Percentiles rank a stretch among this genome's conserved stretches.
Conservation (phyloP, 2,329 filamentous ascomycete genomes). For the Aureobasidium musti region DNA sequence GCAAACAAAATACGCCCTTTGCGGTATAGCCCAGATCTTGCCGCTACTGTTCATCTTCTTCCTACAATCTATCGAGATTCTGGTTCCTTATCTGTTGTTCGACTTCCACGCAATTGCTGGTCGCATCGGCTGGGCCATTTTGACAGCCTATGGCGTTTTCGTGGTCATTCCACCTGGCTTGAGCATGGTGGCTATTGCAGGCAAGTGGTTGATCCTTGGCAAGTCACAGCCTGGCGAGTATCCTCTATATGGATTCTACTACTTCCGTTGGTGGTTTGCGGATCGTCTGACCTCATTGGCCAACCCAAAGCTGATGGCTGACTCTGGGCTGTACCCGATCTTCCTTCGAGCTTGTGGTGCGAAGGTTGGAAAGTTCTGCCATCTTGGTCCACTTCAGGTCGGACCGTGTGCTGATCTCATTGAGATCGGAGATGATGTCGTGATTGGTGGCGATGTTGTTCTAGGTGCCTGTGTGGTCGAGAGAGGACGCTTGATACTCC, state of each 20-base stretch:
- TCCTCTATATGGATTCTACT: constrained; percentile 2
- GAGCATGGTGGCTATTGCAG: neutral
- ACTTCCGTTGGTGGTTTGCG: constrained; percentile 11
- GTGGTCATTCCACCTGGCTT: constrained; percentile 10
- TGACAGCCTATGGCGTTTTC: constrained; percentile 8
- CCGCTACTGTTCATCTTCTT: constrained; percentile 12
- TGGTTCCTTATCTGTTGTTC: constrained; percentile 5
- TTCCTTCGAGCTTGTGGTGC: neutral
- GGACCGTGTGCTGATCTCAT: constrained; percentile 1
- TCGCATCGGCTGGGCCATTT: neutral
- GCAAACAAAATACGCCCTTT: constrained; percentile 4
- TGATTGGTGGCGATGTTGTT: constrained; percentile 16
- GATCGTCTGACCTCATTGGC: constrained; percentile 1
- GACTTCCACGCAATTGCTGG: constrained; percentile 13
- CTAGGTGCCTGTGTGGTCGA: neutral
- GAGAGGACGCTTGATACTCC: neutral
- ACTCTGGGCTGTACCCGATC: neutral
- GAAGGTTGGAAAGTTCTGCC: constrained; percentile 5
- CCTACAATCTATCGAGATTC: constrained; percentile 13
- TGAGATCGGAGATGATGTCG: constrained; percentile 12
- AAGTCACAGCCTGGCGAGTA: neutral
- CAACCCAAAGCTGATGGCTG: constrained; percentile 2
- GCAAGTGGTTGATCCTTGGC: constrained; percentile 6
- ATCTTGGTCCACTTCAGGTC: constrained; percentile 2
- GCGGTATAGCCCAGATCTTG: neutral